Evolutionary conservation across 164 flowering plant genomes (phyloP).

Genomic region (Euptelea pleiosperma): DNA sequence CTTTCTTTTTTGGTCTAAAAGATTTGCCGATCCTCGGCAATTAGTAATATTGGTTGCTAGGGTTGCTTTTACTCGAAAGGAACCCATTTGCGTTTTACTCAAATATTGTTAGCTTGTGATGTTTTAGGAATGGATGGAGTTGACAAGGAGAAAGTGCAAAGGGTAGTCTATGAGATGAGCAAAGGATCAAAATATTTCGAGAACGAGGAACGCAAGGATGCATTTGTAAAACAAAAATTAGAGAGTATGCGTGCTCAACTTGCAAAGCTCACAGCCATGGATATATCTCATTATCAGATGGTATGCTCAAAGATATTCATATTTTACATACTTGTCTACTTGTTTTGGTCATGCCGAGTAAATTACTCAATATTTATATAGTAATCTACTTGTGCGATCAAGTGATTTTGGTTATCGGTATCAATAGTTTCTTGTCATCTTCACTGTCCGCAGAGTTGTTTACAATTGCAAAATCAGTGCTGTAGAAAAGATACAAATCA

Average conservation of each 20-base stretch:
- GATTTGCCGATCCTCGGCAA: too few relatives aligned
- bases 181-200: conserved; percentile 94
- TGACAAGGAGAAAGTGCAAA: conserved; percentile 95
- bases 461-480: too few relatives aligned
- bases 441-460: too few relatives aligned
- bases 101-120: neutral
- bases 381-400: too few relatives aligned
- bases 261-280: conserved; percentile 53
- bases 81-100: too few relatives aligned
- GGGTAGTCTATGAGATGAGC: conserved; percentile 89
- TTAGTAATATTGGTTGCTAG: neutral
- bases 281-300: conserved; percentile 66
- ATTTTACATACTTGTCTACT: neutral
- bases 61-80: too few relatives aligned
- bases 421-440: too few relatives aligned
- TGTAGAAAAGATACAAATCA: too few relatives aligned
- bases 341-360: neutral
- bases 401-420: too few relatives aligned
- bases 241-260: conserved; percentile 59
- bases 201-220: conserved; percentile 87
- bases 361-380: neutral
- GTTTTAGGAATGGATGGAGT: conserved; percentile 92
- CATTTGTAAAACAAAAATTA: conserved; percentile 57
- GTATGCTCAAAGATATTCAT: conserved; percentile 25
- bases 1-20: too few relatives aligned